These are phyloP conservation scores for Vigna unguiculata DNA, from an alignment of 306 rosid genomes.

Conservation along the genomic window DNA sequence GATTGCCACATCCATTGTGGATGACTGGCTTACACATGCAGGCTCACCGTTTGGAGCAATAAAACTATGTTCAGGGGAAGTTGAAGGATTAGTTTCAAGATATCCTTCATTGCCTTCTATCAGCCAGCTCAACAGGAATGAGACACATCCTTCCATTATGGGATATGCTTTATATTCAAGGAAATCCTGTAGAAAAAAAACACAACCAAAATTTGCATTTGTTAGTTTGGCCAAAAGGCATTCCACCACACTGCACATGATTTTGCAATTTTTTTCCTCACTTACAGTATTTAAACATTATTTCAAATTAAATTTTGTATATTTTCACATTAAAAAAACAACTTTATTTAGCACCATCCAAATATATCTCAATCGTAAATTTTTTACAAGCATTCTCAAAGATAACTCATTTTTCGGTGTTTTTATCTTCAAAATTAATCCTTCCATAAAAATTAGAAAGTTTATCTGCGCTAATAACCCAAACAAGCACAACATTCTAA, in stretches of 20 bases:
- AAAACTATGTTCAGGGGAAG: constrained; percentile 84
- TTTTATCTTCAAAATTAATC: neutral
- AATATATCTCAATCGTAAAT: neutral
- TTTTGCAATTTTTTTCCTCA: neutral
- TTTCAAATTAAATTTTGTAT: neutral
- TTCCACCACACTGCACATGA: neutral
- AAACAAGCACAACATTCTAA: neutral
- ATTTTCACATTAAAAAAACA: neutral
- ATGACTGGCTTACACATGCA: constrained; percentile 77
- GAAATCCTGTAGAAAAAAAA: constrained; percentile 57
- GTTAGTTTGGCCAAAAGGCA: neutral
- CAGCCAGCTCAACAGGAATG: constrained; percentile 82
- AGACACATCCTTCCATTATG: constrained; percentile 76
- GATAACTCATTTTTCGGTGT: neutral
- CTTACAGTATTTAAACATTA: neutral
- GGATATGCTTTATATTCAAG: constrained; percentile 77
- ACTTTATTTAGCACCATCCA: neutral
- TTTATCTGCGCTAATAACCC: neutral
- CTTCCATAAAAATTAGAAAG: neutral
- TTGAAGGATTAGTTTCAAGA: constrained; percentile 83
- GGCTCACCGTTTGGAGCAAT: constrained; percentile 72
- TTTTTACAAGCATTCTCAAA: constrained; percentile 2
- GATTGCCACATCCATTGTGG: constrained; percentile 82
- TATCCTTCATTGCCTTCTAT: constrained; percentile 68
- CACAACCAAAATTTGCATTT: constrained; percentile 27